These are phyloP conservation scores for Diaporthe citrichinensis DNA, from an alignment of 2,329 filamentous ascomycete genomes.

Conservation along the genomic window DNA sequence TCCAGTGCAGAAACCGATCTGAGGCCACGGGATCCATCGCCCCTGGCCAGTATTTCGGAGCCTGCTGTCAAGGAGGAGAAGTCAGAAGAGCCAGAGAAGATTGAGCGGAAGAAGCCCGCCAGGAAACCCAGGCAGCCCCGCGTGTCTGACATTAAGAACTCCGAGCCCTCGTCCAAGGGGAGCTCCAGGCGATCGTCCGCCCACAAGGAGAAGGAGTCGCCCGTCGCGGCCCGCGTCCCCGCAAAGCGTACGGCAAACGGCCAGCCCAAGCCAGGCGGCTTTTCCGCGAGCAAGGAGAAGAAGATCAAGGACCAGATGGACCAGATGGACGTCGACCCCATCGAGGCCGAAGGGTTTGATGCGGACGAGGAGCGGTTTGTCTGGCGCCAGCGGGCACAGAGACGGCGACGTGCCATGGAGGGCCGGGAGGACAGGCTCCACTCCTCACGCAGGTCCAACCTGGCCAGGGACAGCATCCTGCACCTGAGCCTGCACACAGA, in stretches of 20 bases:
- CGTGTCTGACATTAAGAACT: conserved; percentile 65
- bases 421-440: conserved; percentile 74
- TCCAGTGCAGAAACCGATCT: conserved; percentile 80
- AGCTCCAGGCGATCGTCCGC: conserved; percentile 64
- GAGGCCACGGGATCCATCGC: conserved; percentile 57
- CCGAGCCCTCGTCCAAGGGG: conserved; percentile 62
- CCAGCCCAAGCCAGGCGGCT: conserved; percentile 59
- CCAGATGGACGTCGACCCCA: conserved; percentile 55
- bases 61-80: conserved; percentile 42
- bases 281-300: conserved; percentile 74
- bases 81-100: conserved; percentile 43
- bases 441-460: conserved; percentile 74
- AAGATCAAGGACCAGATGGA: conserved; percentile 78
- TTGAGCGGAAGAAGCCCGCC: conserved; percentile 53
- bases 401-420: conserved; percentile 78
- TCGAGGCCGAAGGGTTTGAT: conserved; percentile 60
- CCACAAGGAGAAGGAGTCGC: conserved; percentile 59
- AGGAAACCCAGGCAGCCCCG: conserved; percentile 62
- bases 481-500: conserved; percentile 79
- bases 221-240: conserved; percentile 59
- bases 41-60: conserved; percentile 20
- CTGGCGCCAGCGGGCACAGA: conserved; percentile 71
- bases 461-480: conserved; percentile 68
- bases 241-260: conserved; percentile 74
- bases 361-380: conserved; percentile 59